Conservation (phyloP, 2,329 filamentous ascomycete genomes). For the Claviceps quebecensis region DNA sequence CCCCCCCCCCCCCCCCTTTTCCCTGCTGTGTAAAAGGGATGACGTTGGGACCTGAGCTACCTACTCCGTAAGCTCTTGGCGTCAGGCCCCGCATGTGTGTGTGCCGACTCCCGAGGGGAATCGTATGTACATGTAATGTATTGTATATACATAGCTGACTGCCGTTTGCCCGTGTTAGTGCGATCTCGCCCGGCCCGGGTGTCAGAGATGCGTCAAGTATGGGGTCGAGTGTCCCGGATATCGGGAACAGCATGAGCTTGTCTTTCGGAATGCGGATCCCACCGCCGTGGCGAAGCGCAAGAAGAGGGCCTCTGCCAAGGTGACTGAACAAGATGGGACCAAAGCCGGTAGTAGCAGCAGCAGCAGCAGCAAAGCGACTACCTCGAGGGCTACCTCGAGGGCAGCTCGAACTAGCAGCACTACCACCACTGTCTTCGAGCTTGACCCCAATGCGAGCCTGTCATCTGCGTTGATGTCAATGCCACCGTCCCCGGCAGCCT, state of each 20-base stretch:
- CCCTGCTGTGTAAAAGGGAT: too few relatives aligned
- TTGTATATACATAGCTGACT: too few relatives aligned
- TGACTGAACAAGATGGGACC: neutral
- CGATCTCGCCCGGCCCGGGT: constrained; percentile 24
- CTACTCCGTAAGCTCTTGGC: too few relatives aligned
- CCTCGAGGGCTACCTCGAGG: constrained; percentile 3
- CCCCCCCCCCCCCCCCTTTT: neutral
- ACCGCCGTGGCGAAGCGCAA: constrained; percentile 17
- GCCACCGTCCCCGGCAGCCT: neutral
- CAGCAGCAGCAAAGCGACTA: neutral
- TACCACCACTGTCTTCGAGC: constrained; percentile 3
- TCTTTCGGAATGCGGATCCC: constrained; percentile 23
- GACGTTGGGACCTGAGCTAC: too few relatives aligned
- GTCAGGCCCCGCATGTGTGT: too few relatives aligned
- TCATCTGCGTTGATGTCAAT: neutral
- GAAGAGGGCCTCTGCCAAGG: constrained; percentile 11
- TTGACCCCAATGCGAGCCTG: neutral
- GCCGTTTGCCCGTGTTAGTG: constrained; percentile 14
- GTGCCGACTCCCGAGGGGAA: too few relatives aligned
- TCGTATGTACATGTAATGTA: too few relatives aligned
- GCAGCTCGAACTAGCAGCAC: constrained; percentile 1
- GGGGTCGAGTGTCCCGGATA: constrained; percentile 26
- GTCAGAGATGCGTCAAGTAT: constrained; percentile 27
- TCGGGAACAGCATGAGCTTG: constrained; percentile 23
- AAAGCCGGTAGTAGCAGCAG: neutral